Percentiles rank a stretch among this genome's conserved stretches.
Evolutionary conservation across 2,329 filamentous ascomycete species (phyloP).

Genomic region (Ascochyta clinopodiicola): DNA sequence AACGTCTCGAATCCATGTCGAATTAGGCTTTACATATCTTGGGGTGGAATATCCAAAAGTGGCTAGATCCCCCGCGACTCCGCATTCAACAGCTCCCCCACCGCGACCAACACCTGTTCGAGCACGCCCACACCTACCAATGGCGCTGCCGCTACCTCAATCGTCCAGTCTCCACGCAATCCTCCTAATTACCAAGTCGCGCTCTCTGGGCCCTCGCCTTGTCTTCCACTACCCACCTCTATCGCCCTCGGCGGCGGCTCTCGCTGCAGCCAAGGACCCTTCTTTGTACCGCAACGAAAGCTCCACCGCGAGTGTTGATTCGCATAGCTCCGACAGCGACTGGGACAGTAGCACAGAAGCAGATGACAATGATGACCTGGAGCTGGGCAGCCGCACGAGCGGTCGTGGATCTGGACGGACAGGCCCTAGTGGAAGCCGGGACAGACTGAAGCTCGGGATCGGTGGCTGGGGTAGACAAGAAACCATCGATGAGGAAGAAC

Average conservation of each 20-base stretch:
- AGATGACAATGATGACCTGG: constrained; percentile 42
- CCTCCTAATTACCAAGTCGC: constrained; percentile 49
- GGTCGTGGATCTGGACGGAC: constrained; percentile 42
- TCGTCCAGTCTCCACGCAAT: constrained; percentile 50
- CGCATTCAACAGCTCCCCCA: constrained; percentile 15
- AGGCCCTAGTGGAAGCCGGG: constrained; percentile 26
- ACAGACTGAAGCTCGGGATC: constrained; percentile 32
- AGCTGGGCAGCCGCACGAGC: constrained; percentile 45
- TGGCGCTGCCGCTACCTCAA: constrained; percentile 44
- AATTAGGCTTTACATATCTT: too few relatives aligned
- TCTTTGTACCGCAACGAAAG: constrained; percentile 48
- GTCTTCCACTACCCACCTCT: constrained; percentile 52
- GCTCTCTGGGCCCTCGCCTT: constrained; percentile 48
- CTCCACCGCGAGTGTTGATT: constrained; percentile 44
- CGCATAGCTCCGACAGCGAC: constrained; percentile 44
- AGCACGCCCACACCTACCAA: constrained; percentile 18
- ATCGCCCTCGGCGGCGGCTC: constrained; percentile 45
- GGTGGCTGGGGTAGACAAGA: constrained; percentile 44
- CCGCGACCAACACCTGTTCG: not conserved
- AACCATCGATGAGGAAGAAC: constrained; percentile 46
- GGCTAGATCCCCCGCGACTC: constrained; percentile 30
- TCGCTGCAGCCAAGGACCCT: constrained; percentile 42
- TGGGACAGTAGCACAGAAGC: constrained; percentile 47
- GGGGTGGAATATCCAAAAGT: not conserved
- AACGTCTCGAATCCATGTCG: too few relatives aligned